phyloP scores from a whole-genome alignment of 352 stramenopile species.

The Phytophthora macrochlamydospora region DNA sequence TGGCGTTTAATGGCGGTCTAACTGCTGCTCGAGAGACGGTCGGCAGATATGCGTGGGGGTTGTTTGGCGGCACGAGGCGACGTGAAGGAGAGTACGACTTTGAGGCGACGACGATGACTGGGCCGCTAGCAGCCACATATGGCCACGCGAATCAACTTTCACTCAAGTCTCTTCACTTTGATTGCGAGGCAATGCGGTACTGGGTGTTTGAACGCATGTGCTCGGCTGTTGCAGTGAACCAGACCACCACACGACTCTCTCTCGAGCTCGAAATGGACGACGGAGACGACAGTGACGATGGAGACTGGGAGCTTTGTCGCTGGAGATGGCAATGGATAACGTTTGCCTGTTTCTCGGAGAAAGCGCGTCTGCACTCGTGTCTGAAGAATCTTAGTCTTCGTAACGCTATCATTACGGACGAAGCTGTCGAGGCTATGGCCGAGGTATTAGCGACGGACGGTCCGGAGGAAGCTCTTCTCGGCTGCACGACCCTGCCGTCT shows the following conservation, averaged over 20 bases:
- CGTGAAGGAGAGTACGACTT: constrained; percentile 7
- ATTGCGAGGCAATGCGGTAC: constrained; percentile 25
- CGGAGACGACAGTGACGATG: constrained; percentile 10
- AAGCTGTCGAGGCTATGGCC: constrained; percentile 29
- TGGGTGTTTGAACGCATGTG: constrained; percentile 35
- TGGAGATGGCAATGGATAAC: constrained; percentile 36
- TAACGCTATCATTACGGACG: constrained; percentile 21
- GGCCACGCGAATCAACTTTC: constrained; percentile 21
- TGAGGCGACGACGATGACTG: constrained; percentile 27
- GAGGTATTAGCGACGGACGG: constrained; percentile 16
- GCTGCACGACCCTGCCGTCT: background rate
- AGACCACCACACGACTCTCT: constrained; percentile 28
- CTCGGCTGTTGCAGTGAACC: constrained; percentile 29
- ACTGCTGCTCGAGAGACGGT: constrained; percentile 16
- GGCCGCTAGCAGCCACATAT: constrained; percentile 12
- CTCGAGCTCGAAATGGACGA: constrained; percentile 16
- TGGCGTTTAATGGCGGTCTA: constrained; percentile 15
- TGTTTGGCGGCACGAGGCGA: constrained; percentile 24
- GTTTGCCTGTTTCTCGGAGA: constrained; percentile 36
- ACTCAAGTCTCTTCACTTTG: constrained; percentile 21
- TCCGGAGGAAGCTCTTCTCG: constrained; percentile 29
- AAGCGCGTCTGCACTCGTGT: constrained; percentile 25
- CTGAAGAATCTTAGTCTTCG: constrained; percentile 25
- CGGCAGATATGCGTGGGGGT: constrained; percentile 12
- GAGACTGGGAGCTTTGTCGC: constrained; percentile 13